Evolutionary conservation across 495 filamentous ascomycete species (phyloP), one percentile per base, ranked within the genome.

Genomic region (Chlorociboria aeruginascens): DNA sequence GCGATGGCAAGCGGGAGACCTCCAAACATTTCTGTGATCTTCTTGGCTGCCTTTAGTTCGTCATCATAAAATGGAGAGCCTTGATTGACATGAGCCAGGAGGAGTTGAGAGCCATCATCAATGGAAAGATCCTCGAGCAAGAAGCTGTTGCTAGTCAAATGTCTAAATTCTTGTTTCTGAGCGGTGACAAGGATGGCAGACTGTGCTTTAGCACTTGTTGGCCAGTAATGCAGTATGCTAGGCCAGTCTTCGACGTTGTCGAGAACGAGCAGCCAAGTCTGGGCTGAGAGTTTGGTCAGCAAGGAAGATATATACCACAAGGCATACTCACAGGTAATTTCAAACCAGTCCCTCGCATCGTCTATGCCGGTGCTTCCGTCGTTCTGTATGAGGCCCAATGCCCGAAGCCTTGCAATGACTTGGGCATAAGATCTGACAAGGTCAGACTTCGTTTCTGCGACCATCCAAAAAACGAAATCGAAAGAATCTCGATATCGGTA

Each of bases 21-120:
- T n/a, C 29, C 42, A 45, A 45, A 25, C 31, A 45, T 31, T 32
- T 45, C 28, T 11, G 42, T 45, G n/a, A 45, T 45, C 28, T 45
- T 17, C 8, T 8, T 13, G 11, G 42, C 42, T 32, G 13, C 11
- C 8, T 45, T 45, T 45, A 32, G 11, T 45, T 12, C 31, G n/a
- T 17, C 13, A 12, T 30, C 9, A 30, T 45, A 12, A 8, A 10
- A 10, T 32, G 12, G 7, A 10, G 28, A 17, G 8, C 29, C 13
- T 10, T 32, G 7, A 45, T 10, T 45, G n/a, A n/a, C n/a, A n/a
- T 17, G 42, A 31, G 20, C 12, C 10, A 45, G 29, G 8, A 45
- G 20, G 29, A 32, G 29, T 9, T 34, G 9, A 8, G 42, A 32
- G 17, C 42, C 42, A 7, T 12, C 42, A 17, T n/a, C 13, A 32